Conservation (phyloP, 1,284 basidiomycete species). For the Pyrrhoderma lamaoense region DNA sequence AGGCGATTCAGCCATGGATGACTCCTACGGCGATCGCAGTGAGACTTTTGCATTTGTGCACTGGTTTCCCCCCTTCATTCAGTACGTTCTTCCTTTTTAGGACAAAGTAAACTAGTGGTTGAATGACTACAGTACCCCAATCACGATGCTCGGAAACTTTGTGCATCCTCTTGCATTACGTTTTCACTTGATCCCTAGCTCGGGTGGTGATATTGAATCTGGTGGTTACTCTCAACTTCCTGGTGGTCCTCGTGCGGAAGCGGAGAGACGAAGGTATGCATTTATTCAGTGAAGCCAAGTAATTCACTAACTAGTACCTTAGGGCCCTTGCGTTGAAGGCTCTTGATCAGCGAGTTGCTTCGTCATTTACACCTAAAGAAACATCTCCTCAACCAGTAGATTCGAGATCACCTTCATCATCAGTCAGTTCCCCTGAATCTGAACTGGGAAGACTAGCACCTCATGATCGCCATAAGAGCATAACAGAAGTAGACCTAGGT, state of each 20-base stretch:
- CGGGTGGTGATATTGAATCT: conserved; percentile 59
- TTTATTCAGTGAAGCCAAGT: neutral
- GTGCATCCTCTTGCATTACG: conserved; percentile 66
- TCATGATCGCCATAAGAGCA: conserved; percentile 23
- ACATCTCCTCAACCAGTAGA: conserved; percentile 28
- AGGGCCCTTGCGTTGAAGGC: conserved; percentile 93
- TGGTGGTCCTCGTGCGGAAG: conserved; percentile 84
- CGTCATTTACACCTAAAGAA: conserved; percentile 39
- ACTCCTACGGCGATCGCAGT: conserved; percentile 81
- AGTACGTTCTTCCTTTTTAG: conserved; percentile 46
- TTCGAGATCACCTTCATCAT: conserved; percentile 25
- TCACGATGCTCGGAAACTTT: conserved; percentile 62
- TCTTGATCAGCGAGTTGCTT: conserved; percentile 85
- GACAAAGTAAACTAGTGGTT: neutral
- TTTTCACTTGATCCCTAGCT: conserved; percentile 72
- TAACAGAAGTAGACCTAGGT: conserved; percentile 26
- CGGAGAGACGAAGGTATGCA: conserved; percentile 79
- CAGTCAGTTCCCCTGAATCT: conserved; percentile 25
- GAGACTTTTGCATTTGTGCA: conserved; percentile 95
- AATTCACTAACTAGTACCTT: conserved; percentile 15
- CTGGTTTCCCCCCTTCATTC: conserved; percentile 94
- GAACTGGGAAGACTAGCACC: conserved; percentile 29
- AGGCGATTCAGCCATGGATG: conserved; percentile 50
- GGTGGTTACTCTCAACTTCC: conserved; percentile 72
- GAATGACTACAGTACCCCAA: conserved; percentile 42